Evolutionary conservation across 495 filamentous ascomycete species (phyloP).

Genomic region (Penicillium daleae): DNA sequence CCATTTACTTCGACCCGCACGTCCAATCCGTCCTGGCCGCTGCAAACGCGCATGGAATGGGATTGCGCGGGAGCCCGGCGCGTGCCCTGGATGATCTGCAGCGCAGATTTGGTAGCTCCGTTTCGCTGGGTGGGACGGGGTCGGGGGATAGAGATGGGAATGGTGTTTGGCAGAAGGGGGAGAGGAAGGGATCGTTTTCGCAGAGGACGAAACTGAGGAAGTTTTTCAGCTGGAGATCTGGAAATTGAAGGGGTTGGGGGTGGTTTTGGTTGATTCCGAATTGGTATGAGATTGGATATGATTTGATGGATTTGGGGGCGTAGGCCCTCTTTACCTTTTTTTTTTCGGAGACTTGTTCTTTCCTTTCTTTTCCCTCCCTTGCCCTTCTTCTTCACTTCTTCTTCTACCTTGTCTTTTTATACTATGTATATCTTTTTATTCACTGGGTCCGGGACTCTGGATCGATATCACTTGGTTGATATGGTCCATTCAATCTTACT

Average conservation of each 20-base stretch:
- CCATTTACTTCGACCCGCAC: constrained; percentile 32
- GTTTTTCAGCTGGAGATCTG: constrained; percentile 35
- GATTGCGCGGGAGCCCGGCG: constrained; percentile 25
- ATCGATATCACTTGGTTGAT: not conserved
- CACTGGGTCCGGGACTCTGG: constrained; percentile 20
- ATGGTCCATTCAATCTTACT: not conserved
- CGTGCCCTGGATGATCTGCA: constrained; percentile 33
- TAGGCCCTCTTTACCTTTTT: constrained; percentile 1
- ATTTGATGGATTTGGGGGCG: not conserved
- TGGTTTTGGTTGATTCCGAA: not conserved
- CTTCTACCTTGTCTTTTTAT: constrained; percentile 22
- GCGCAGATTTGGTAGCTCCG: constrained; percentile 23
- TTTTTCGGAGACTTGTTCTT: constrained; percentile 8
- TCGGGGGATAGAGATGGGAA: not conserved
- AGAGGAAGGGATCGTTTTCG: constrained; percentile 18
- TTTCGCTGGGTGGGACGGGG: constrained; percentile 11
- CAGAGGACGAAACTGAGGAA: constrained; percentile 29
- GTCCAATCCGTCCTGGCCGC: constrained; percentile 36
- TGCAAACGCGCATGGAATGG: constrained; percentile 36
- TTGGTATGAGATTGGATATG: not conserved
- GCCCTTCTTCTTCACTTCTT: constrained; percentile 22
- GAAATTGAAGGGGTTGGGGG: constrained; percentile 12
- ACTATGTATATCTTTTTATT: constrained; percentile 9
- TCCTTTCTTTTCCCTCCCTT: constrained; percentile 18
- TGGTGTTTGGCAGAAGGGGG: constrained; percentile 2